Conservation (phyloP, 495 filamentous ascomycete species). For the Talaromyces borbonicus region DNA sequence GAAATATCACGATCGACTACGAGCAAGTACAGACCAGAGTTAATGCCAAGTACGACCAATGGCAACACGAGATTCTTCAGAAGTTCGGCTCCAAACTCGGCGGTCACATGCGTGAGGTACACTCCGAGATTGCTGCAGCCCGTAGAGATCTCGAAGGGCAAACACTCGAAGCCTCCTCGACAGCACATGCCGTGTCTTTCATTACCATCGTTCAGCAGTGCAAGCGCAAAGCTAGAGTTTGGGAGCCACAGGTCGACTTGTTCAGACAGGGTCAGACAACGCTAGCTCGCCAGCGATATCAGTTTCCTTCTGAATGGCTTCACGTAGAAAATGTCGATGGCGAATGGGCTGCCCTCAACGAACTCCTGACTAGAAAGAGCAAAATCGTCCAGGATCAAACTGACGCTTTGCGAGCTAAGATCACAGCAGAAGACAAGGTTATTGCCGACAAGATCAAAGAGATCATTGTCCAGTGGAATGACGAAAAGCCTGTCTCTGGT, state of each 20-base stretch:
- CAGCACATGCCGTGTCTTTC: conserved; percentile 91
- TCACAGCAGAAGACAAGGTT: conserved; percentile 83
- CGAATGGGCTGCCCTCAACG: conserved; percentile 85
- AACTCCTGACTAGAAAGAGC: conserved; percentile 76
- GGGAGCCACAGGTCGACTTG: conserved; percentile 90
- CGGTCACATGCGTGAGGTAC: conserved; percentile 80
- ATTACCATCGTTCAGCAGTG: conserved; percentile 96
- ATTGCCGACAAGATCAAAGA: conserved; percentile 79
- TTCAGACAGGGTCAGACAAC: conserved; percentile 94
- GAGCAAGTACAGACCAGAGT: conserved; percentile 97
- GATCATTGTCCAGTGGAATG: conserved; percentile 76
- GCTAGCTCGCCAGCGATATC: conserved; percentile 78
- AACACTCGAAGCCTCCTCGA: conserved; percentile 83
- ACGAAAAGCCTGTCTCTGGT: conserved; percentile 93
- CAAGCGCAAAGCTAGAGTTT: conserved; percentile 82
- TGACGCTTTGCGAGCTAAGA: conserved; percentile 91
- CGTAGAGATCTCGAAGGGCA: conserved; percentile 81
- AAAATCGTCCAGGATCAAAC: conserved; percentile 95
- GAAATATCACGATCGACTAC: conserved; percentile 89
- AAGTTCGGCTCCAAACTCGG: conserved; percentile 87
- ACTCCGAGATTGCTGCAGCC: conserved; percentile 79
- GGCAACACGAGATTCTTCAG: conserved; percentile 91
- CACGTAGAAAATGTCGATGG: conserved; percentile 88
- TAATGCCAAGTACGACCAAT: conserved; percentile 98
- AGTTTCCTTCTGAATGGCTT: conserved; percentile 88